These are phyloP conservation scores for Diaporthe citrichinensis DNA, from an alignment of 2,329 filamentous ascomycete genomes.

Conservation along the genomic window DNA sequence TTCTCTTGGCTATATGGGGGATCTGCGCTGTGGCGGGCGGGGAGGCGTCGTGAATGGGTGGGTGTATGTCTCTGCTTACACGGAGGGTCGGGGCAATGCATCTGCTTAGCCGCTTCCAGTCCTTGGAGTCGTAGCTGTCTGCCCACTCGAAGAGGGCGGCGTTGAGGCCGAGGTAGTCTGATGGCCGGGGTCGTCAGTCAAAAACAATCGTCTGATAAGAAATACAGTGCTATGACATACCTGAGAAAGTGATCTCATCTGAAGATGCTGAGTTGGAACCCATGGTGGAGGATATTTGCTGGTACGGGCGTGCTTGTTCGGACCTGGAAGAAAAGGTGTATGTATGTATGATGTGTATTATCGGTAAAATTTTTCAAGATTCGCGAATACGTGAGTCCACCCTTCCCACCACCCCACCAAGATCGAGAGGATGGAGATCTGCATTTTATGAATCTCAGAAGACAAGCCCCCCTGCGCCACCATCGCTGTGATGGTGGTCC, in stretches of 20 bases:
- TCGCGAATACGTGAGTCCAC: not conserved
- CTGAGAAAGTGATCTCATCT: slow-evolving; percentile 41
- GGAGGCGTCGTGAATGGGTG: not conserved
- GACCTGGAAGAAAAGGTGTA: not conserved
- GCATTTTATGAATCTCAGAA: slow-evolving; percentile 22
- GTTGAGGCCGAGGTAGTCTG: slow-evolving; percentile 48
- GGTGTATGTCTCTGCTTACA: slow-evolving; percentile 49
- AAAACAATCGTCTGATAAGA: not conserved
- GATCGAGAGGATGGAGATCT: slow-evolving; percentile 11
- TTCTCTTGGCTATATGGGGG: not conserved
- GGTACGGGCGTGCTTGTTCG: not conserved
- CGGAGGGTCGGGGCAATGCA: slow-evolving; percentile 74
- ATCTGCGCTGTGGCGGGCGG: slow-evolving; percentile 13
- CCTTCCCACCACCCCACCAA: slow-evolving; percentile 6
- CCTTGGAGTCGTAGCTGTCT: slow-evolving; percentile 76
- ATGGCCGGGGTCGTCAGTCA: not conserved
- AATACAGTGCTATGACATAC: not conserved
- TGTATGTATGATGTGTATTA: not conserved
- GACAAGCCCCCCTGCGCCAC: not conserved
- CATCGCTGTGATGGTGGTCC: slow-evolving; percentile 1
- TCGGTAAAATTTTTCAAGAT: not conserved
- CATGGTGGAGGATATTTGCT: slow-evolving; percentile 30
- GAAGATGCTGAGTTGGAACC: slow-evolving; percentile 24
- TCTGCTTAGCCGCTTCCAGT: slow-evolving; percentile 72
- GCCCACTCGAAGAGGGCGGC: slow-evolving; percentile 45